Evolutionary conservation across 2,329 filamentous ascomycete genomes (phyloP).

Genomic region (Colletotrichum musae): DNA sequence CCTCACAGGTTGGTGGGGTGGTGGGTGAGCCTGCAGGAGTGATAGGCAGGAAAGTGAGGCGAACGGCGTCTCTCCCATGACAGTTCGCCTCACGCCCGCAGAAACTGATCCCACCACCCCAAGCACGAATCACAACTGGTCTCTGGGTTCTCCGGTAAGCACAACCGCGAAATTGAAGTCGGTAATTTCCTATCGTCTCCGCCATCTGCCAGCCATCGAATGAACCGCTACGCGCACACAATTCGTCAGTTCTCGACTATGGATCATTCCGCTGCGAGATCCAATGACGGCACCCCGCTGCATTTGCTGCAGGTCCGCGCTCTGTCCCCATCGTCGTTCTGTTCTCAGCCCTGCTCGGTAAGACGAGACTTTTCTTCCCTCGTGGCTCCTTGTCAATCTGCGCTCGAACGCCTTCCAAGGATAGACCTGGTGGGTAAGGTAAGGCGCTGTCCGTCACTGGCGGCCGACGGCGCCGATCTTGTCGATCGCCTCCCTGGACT

Average conservation of each 20-base stretch:
- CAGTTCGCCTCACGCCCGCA: conserved; percentile 37
- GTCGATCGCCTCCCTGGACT: conserved; percentile 28
- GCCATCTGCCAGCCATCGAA: conserved; percentile 17
- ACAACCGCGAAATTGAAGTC: conserved; percentile 14
- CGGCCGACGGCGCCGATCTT: conserved; percentile 25
- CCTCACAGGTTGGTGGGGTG: conserved; percentile 25
- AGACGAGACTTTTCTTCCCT: conserved; percentile 20
- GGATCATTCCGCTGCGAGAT: conserved; percentile 38
- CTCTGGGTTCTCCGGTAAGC: not conserved
- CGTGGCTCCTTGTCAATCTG: conserved; percentile 29
- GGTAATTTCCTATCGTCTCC: conserved; percentile 12
- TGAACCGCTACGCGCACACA: not conserved
- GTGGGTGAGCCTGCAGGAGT: conserved; percentile 39
- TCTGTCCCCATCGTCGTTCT: conserved; percentile 10
- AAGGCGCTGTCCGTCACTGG: conserved; percentile 24
- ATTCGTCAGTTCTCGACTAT: conserved; percentile 38
- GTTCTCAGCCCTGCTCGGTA: not conserved
- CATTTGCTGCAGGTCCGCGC: conserved; percentile 39
- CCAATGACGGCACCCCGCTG: conserved; percentile 35
- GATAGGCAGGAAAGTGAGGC: conserved; percentile 42
- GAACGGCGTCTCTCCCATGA: conserved; percentile 37
- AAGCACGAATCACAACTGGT: conserved; percentile 25
- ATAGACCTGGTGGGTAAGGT: conserved; percentile 38
- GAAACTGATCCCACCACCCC: conserved; percentile 17
- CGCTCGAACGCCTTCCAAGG: conserved; percentile 14